These are phyloP conservation scores for Mentha longifolia DNA, from an alignment of 257 asterid species.

Conservation along the genomic window DNA sequence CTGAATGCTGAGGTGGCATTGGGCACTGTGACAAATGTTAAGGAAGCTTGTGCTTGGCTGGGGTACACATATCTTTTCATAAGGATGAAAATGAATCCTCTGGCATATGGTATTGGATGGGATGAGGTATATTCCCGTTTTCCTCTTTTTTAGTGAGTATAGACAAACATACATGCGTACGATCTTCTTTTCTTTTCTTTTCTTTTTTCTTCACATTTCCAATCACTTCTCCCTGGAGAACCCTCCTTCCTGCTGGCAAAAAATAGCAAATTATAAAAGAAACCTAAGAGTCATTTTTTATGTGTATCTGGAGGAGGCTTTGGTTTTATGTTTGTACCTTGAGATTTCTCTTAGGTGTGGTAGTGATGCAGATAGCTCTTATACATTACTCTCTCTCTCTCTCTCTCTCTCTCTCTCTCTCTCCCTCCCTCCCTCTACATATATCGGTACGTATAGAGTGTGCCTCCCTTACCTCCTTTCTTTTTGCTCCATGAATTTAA, in stretches of 20 bases:
- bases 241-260: neutral
- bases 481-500: constrained; percentile 15
- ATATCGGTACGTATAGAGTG: neutral
- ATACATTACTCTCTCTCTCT: neutral
- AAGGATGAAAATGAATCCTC: constrained; percentile 97
- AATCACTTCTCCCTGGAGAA: neutral
- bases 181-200: neutral
- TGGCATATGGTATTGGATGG: constrained; percentile 99
- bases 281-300: neutral
- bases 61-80: constrained; percentile 96
- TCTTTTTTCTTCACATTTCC: neutral
- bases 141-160: constrained; percentile 19
- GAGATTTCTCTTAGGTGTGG: constrained; percentile 5
- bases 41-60: constrained; percentile 99
- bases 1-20: constrained; percentile 98
- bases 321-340: neutral
- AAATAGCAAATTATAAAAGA: neutral
- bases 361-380: neutral
- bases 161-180: constrained; percentile 16
- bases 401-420: no score
- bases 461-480: neutral
- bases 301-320: constrained; percentile 1
- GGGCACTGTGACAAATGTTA: constrained; percentile 97
- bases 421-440: neutral
- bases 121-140: constrained; percentile 72